Evolutionary conservation across 148 eudicot genomes (phyloP).

Genomic region (Cornus kousa): DNA sequence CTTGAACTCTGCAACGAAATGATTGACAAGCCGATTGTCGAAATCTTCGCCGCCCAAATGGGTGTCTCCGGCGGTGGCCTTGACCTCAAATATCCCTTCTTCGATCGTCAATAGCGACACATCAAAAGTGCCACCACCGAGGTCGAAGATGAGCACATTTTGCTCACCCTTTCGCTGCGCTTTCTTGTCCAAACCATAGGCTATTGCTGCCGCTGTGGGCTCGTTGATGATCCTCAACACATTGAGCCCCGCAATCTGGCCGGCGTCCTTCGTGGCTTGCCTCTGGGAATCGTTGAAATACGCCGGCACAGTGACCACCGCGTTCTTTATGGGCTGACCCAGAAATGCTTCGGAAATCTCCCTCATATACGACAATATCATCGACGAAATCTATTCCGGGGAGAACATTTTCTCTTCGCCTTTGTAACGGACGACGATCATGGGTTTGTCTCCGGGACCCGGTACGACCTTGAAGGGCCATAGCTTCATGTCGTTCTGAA

Average conservation of each 20-base stretch:
- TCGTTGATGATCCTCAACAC: slow-evolving; percentile 22
- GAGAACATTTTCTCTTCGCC: slow-evolving; percentile 21
- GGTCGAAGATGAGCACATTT: slow-evolving; percentile 18
- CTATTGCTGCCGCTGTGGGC: slow-evolving; percentile 22
- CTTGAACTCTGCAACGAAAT: slow-evolving; percentile 15
- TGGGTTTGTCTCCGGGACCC: slow-evolving; percentile 19
- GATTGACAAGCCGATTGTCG: slow-evolving; percentile 18
- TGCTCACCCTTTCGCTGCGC: slow-evolving; percentile 15
- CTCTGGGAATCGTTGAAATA: slow-evolving; percentile 25
- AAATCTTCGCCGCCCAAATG: slow-evolving; percentile 26
- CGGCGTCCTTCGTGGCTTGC: slow-evolving; percentile 23
- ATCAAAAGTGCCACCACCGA: slow-evolving; percentile 23
- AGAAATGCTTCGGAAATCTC: slow-evolving; percentile 15
- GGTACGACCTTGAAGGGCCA: slow-evolving; percentile 21
- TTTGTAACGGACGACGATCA: slow-evolving; percentile 20
- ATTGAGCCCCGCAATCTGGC: slow-evolving; percentile 10
- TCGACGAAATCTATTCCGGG: slow-evolving; percentile 20
- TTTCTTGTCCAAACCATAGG: slow-evolving; percentile 22
- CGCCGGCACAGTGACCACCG: slow-evolving; percentile 19
- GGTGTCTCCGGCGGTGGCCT: slow-evolving; percentile 26
- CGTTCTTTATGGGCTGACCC: slow-evolving; percentile 17
- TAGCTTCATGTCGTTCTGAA: slow-evolving; percentile 20
- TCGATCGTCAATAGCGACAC: slow-evolving; percentile 20
- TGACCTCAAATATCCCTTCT: slow-evolving; percentile 24
- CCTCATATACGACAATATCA: slow-evolving; percentile 18